phyloP scores from a whole-genome alignment of 2,329 filamentous ascomycete species.

The Paecilomyces formosus region DNA sequence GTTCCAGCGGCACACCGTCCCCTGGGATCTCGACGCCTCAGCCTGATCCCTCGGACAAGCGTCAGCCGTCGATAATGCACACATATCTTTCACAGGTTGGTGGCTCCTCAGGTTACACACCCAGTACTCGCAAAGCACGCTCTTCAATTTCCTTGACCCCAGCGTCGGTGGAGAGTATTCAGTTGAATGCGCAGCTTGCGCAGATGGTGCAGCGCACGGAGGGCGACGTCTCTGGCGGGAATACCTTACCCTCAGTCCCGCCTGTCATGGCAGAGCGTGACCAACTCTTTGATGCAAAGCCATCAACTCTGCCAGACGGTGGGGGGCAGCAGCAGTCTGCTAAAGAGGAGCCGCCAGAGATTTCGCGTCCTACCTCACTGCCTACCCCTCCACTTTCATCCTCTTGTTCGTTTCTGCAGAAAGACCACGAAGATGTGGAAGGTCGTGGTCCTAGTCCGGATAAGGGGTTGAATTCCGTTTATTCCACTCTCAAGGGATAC shows the following conservation, averaged over 20 bases:
- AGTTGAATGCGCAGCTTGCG: constrained; percentile 10
- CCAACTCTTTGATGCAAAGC: constrained; percentile 21
- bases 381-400: constrained; percentile 39
- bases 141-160: constrained; percentile 27
- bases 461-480: constrained; percentile 33
- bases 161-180: constrained; percentile 15
- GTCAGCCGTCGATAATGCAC: constrained; percentile 86
- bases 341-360: constrained; percentile 20
- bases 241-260: constrained; percentile 30
- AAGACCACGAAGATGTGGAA: constrained; percentile 35
- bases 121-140: constrained; percentile 35
- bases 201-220: constrained; percentile 15
- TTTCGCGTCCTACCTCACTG: constrained; percentile 25
- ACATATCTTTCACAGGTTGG: constrained; percentile 99
- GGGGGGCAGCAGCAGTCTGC: constrained; percentile 14
- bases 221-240: constrained; percentile 16
- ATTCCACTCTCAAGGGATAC: constrained; percentile 38
- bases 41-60: constrained; percentile 89
- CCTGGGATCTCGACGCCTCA: constrained; percentile 89
- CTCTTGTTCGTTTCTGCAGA: constrained; percentile 36
- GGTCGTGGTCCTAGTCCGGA: constrained; percentile 30
- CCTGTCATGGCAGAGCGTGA: constrained; percentile 36
- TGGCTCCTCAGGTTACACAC: constrained; percentile 70
- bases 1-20: constrained; percentile 73
- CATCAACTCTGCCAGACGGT: constrained; percentile 17